phyloP scores from a whole-genome alignment of 768 basidiomycete genomes.

The Tricholoma hemisulphureum region DNA sequence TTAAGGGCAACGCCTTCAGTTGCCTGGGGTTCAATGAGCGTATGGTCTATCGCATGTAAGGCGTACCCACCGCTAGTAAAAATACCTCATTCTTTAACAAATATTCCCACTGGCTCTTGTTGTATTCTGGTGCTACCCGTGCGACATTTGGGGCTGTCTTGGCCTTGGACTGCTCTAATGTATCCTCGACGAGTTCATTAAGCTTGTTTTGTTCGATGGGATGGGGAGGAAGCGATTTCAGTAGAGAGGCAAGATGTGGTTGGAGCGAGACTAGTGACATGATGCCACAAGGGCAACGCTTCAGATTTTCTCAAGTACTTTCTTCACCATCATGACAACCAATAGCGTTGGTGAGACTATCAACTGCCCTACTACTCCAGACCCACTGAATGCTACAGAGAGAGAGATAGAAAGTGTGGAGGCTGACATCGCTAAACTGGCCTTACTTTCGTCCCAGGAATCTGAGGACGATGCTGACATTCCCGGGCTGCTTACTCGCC shows the following conservation, averaged over 20 bases:
- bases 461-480: constrained; percentile 43
- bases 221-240: constrained; percentile 50
- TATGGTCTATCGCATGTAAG: neutral
- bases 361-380: constrained; percentile 9
- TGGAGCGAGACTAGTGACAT: constrained; percentile 50
- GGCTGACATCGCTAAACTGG: constrained; percentile 35
- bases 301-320: constrained; percentile 11
- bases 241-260: constrained; percentile 48
- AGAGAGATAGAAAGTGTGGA: constrained; percentile 23
- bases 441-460: constrained; percentile 30
- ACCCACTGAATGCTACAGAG: neutral
- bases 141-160: constrained; percentile 21
- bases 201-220: constrained; percentile 50
- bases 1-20: constrained; percentile 68
- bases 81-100: constrained; percentile 71
- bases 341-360: constrained; percentile 3
- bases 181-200: constrained; percentile 46
- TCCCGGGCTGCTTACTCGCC: constrained; percentile 48
- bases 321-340: constrained; percentile 8
- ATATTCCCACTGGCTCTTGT: constrained; percentile 75
- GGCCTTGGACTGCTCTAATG: constrained; percentile 40
- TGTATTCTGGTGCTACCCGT: constrained; percentile 50
- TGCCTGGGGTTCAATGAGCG: constrained; percentile 37
- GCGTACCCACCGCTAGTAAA: constrained; percentile 58
- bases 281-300: constrained; percentile 23